Conservation (phyloP, 2,329 filamentous ascomycete genomes). For the Aspergillus ruber region DNA sequence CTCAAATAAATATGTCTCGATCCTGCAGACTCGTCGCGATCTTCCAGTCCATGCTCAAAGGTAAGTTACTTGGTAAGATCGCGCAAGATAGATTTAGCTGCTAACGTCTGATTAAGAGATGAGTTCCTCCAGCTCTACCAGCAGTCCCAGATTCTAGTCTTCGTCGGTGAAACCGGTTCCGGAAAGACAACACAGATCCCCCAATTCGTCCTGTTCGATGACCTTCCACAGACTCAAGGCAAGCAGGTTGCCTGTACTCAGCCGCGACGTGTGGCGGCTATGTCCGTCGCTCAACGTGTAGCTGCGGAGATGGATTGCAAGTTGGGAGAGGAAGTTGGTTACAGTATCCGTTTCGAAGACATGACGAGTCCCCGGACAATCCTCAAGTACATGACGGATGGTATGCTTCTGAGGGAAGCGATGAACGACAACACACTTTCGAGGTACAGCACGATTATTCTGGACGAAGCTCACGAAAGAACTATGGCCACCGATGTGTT, state of each 20-base stretch:
- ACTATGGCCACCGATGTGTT: conserved; percentile 95
- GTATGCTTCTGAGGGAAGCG: conserved; percentile 93
- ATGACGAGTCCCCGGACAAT: conserved; percentile 81
- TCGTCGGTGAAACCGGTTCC: conserved; percentile 97
- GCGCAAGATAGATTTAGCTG: neutral
- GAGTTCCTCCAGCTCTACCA: conserved; percentile 95
- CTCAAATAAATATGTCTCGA: conserved; percentile 80
- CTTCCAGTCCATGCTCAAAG: conserved; percentile 90
- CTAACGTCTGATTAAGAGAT: conserved; percentile 47
- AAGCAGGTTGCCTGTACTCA: conserved; percentile 98
- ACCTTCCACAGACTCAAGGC: conserved; percentile 74
- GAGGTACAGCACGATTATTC: conserved; percentile 94
- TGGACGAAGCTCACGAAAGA: conserved; percentile 97
- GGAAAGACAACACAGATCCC: conserved; percentile 99
- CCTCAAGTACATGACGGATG: conserved; percentile 99
- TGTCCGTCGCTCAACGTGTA: conserved; percentile 97
- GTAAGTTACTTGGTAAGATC: conserved; percentile 37
- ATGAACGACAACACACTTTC: conserved; percentile 91
- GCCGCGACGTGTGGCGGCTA: conserved; percentile 93
- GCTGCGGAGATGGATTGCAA: conserved; percentile 92
- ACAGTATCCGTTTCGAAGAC: conserved; percentile 98
- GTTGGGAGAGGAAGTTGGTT: conserved; percentile 91
- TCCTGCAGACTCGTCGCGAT: conserved; percentile 74
- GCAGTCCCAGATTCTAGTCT: conserved; percentile 89
- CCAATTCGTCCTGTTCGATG: conserved; percentile 95